Evolutionary conservation across 139 green algal species (phyloP), one percentile per base, ranked within the genome.

Genomic region (Microglena sp.): DNA sequence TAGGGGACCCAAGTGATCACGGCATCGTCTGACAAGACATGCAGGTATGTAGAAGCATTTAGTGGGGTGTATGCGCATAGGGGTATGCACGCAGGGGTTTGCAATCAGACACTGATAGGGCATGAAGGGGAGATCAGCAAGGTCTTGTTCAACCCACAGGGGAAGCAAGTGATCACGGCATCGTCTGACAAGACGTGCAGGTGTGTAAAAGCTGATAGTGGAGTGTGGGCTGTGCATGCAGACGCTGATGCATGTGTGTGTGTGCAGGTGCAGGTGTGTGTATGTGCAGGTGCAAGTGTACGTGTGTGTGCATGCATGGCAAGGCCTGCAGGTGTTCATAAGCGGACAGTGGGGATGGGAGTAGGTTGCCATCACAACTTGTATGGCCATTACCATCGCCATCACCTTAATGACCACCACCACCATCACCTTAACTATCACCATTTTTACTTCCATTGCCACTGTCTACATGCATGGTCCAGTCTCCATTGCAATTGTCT

Each of bases 41-140:
- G 71, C 62, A 56, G 76, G 54, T 22, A 82, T 0, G 84, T 75
- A n/a, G n/a, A n/a, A n/a, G n/a, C n/a, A n/a, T n/a, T n/a, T n/a
- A n/a, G n/a, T n/a, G n/a, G 77, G 77, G 82, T 68, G 68, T 68
- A 74, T 62, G 2, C 43, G 79, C 33, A 59, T 24, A 43, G 78
- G 62, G 0, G 70, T 77, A n/a, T 85, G 77, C 4, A 7, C 5
- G 22, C 82, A 88, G 75, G 75, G 27, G 81, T 72, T 22, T 87
- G 80, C 67, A 55, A 74, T 18, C 72, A 84, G 57, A 74, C 67
- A 8, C 64, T 89, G 31, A 62, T 70, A 22, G 83, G 85, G 30
- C 85, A 92, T 32, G 71, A 80, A 50, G 77, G 79, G 1, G 85
- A 92, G 75, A 86, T 89, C 56, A 83, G 69, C 65, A 90, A 92